Evolutionary conservation across 2,329 filamentous ascomycete genomes (phyloP), one percentile per base, ranked within the genome.

Genomic region (Colletotrichum lentis): DNA sequence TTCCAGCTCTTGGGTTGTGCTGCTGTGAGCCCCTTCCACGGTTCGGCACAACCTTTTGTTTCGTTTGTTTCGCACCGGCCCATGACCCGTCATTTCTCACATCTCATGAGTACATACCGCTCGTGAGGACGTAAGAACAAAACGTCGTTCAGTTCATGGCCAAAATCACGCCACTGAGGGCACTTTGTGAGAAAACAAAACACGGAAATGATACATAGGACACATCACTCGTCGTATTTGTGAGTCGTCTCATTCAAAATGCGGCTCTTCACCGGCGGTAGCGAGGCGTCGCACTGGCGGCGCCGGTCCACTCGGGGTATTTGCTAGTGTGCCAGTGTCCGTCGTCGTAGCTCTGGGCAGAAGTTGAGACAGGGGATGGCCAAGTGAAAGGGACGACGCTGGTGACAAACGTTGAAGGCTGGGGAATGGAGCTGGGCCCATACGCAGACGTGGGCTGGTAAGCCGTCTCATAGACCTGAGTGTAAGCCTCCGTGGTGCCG

Each of bases 261-360:
- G 27, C 27, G 8, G 8, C 7, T 8, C 22, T 47, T 58, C 31
- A 54, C 27, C 20, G 72, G 73, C 39, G 64, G 73, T 16, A 50
- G 64, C 57, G 57, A 14, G 46, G 57, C 16, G 22, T 52, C 22
- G 46, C 57, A 39, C 57, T 60, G 37, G 73, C 67, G 2, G 81
- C 82, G 59, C 73, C 77, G 68, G 82, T 84, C 80, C 80, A 82
- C 0, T 80, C 50, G 3, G 81, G 80, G 62, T 83, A 84, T 37
- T 71, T 70, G 0, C 77, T 77, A 3, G 82, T 82, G 65, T 82
- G 81, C 83, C 82, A 84, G 57, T 73, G 73, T 20, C 82, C 82
- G 61, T 84, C 71, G 63, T 84, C 81, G 47, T 79, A 76, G 14
- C 76, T 77, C 24, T 70, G 69, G 16, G 63, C 70, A 41, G 55